A percentile compares a stretch with the other conserved stretches of the same genome.
Evolutionary conservation across 306 rosid species (phyloP).

Genomic region (Cucumis sativus): Cucumber_9930_V3 NC_026659.2:4454501-4455000

Average conservation of each 20-base stretch:
- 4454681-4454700: not conserved
- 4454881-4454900: not conserved
- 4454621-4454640: not conserved
- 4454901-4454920: no score
- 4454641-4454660: not conserved
- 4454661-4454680: not conserved
- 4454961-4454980: no score
- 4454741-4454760: not conserved
- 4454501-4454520: conserved; percentile 29
- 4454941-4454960: no score
- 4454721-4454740: not conserved
- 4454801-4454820: not conserved
- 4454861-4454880: not conserved
- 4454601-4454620: not conserved
- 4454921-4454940: no score
- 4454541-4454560: not conserved
- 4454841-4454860: not conserved
- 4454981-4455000: no score
- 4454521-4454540: not conserved
- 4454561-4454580: not conserved
- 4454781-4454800: not conserved
- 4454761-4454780: not conserved
- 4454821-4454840: not conserved
- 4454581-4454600: not conserved
- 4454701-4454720: conserved; percentile 2